A percentile compares a stretch with the other conserved stretches of the same genome.
Evolutionary conservation across 1,139 yeast genomes (phyloP).

Genomic region (Geotrichum reessii): DNA sequence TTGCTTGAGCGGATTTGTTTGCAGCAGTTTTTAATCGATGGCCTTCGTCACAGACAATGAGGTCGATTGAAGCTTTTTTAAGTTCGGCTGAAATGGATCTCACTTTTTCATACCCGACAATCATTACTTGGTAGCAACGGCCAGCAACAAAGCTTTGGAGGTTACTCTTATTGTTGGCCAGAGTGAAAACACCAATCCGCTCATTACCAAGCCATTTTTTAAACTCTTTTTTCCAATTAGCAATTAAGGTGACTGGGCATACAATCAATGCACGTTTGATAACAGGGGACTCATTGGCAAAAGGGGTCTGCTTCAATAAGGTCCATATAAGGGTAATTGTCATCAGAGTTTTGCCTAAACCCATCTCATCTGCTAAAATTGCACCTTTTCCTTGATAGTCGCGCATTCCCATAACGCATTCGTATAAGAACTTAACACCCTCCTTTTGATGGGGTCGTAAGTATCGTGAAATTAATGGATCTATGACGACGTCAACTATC

Average conservation of each 20-base stretch:
- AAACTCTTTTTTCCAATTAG: slow-evolving; percentile 87
- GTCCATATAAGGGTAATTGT: slow-evolving; percentile 85
- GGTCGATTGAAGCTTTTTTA: slow-evolving; percentile 49
- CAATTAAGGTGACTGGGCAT: slow-evolving; percentile 86
- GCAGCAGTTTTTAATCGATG: slow-evolving; percentile 63
- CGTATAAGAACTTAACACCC: slow-evolving; percentile 75
- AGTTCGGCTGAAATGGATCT: slow-evolving; percentile 54
- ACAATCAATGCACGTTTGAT: slow-evolving; percentile 64
- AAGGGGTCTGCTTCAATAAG: slow-evolving; percentile 66
- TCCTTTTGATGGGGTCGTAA: slow-evolving; percentile 81
- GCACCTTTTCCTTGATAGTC: slow-evolving; percentile 62
- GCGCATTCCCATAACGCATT: slow-evolving; percentile 68
- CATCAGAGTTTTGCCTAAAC: slow-evolving; percentile 87
- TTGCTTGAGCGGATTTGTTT: slow-evolving; percentile 63
- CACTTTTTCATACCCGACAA: slow-evolving; percentile 83
- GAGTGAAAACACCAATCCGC: slow-evolving; percentile 42
- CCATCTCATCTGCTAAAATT: slow-evolving; percentile 94
- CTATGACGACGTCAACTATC: slow-evolving; percentile 57
- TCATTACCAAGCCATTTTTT: slow-evolving; percentile 79
- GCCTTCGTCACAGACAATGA: slow-evolving; percentile 92
- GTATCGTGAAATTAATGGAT: slow-evolving; percentile 51
- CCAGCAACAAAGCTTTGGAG: slow-evolving; percentile 62
- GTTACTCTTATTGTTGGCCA: slow-evolving; percentile 41
- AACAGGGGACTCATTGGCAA: slow-evolving; percentile 38
- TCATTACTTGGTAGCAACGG: slow-evolving; percentile 71